Evolutionary conservation across 495 filamentous ascomycete genomes (phyloP), one percentile per base, ranked within the genome.

Genomic region (Aspergillus wentii): DNA sequence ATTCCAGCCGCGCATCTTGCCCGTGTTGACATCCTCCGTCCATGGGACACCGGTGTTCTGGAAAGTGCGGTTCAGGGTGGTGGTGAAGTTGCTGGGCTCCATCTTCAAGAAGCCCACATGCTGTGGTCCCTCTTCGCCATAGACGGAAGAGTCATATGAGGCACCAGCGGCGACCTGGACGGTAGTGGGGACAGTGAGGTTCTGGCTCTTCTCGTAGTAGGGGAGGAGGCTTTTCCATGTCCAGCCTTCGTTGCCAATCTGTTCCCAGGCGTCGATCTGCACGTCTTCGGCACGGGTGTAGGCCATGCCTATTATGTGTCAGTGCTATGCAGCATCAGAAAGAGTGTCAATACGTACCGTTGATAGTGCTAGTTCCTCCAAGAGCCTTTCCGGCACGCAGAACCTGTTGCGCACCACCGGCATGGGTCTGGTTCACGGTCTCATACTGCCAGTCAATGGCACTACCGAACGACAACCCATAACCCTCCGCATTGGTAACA

Each of bases 151-250:
- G 14, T 29, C 26, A 4, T 5, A n/a, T 9, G 26, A n/a, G 26
- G 14, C 11, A 35, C 54, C 51, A 23, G 52, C 42, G 18, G 46
- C 33, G 36, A 42, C 44, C 0, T 45, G 33, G 31, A 44, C 43
- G n/a, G 51, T 3, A 11, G 14, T 34, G 3, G 52, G 48, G 13
- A 35, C 30, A 17, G 56, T 38, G 33, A 56, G 49, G 0, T 40
- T 23, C 21, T 59, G 52, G 2, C 49, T 43, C 37, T 60, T 60
- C 16, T 40, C 38, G 40, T 46, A 58, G 39, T 62, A 62, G 13
- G 54, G 51, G 23, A 54, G 40, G 9, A 62, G 42, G 19, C n/a
- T 51, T 15, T 56, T 34, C 59, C 59, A 62, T 29, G 51, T 54
- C 59, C 59, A 62, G 5, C 54, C 59, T 25, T 46, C 33, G 29